These are phyloP conservation scores for Lophiotrema nucula DNA, from an alignment of 495 filamentous ascomycete species.

Conservation along the genomic window DNA sequence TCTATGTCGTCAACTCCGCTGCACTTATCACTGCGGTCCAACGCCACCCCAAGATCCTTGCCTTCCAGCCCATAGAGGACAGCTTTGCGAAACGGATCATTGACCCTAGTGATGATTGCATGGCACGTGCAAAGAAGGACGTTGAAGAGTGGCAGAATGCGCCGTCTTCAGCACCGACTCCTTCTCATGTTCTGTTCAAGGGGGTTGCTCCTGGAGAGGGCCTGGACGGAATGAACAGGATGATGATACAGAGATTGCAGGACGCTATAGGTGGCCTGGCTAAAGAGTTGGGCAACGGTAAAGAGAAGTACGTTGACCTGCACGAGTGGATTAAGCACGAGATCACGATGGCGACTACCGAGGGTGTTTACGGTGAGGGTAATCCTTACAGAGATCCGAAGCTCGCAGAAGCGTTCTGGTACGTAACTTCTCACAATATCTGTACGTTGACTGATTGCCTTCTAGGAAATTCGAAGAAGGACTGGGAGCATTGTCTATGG, in stretches of 20 bases:
- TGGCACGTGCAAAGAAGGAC: too few species aligned
- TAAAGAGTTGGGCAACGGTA: background rate
- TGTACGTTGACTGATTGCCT: background rate
- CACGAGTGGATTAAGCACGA: conserved; percentile 43
- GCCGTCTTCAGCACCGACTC: conserved; percentile 24
- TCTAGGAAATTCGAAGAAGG: background rate
- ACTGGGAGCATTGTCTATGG: conserved; percentile 39
- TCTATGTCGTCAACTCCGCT: conserved; percentile 41
- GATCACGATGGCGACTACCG: conserved; percentile 49
- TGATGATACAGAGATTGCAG: conserved; percentile 38
- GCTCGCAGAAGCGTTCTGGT: conserved; percentile 49
- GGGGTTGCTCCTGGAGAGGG: conserved; percentile 20
- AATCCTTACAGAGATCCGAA: conserved; percentile 48
- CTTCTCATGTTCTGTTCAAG: background rate
- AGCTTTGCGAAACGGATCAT: conserved; percentile 37
- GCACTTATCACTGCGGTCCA: conserved; percentile 41
- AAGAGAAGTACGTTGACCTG: conserved; percentile 11
- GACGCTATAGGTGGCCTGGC: conserved; percentile 17
- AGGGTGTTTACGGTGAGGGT: conserved; percentile 47
- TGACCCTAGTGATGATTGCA: too few species aligned
- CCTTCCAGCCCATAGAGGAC: conserved; percentile 41
- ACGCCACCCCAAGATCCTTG: conserved; percentile 37
- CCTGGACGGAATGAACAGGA: background rate
- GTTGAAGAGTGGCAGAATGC: too few species aligned
- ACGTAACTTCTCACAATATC: conserved; percentile 1